Evolutionary conservation across 352 stramenopile genomes (phyloP), one percentile per base, ranked within the genome.

Genomic region (Globisporangium barbulae): DNA sequence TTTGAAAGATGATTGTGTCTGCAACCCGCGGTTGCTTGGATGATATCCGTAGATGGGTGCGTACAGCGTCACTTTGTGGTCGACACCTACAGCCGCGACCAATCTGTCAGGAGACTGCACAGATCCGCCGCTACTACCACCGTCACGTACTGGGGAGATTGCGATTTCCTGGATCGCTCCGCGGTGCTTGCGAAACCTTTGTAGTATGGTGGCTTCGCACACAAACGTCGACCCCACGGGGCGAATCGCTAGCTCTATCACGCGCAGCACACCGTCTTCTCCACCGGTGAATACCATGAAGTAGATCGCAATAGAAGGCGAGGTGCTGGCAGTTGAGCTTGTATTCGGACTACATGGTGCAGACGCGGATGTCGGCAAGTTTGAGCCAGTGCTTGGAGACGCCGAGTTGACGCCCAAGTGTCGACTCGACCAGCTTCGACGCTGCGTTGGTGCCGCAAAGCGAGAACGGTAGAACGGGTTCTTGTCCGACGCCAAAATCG

Each of bases 281-380:
- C 82, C 83, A 8, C 84, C 84, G 12, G 69, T 88, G 61, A 93
- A 93, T 2, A 91, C 72, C 63, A 91, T 74, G 25, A 91, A 86
- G 52, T 78, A 64, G 13, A 89, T 67, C 6, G 66, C 83, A 50
- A 30, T 39, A 1, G 64, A 55, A 5, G 12, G 19, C 12, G 21
- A 53, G 5, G 21, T 33, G 10, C 25, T 52, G 22, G 42, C 33
- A 33, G 10, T 53, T 19, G 25, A 21, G 17, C 33, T 42, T 13
- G 31, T 44, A 22, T 31, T 72, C 15, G 69, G 69, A 44, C 66
- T 75, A 31, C 61, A 75, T 10, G 73, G 71, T n/a, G 64, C 70
- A 5, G 70, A 74, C 17, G 44, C 37, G 7, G 73, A 71, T 1
- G 31, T 22, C 8, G 45, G 15, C 1, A 47, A 39, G 17, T 28